Conservation (phyloP, 768 basidiomycete genomes). For the Chlorophyllum brunneum region DNA sequence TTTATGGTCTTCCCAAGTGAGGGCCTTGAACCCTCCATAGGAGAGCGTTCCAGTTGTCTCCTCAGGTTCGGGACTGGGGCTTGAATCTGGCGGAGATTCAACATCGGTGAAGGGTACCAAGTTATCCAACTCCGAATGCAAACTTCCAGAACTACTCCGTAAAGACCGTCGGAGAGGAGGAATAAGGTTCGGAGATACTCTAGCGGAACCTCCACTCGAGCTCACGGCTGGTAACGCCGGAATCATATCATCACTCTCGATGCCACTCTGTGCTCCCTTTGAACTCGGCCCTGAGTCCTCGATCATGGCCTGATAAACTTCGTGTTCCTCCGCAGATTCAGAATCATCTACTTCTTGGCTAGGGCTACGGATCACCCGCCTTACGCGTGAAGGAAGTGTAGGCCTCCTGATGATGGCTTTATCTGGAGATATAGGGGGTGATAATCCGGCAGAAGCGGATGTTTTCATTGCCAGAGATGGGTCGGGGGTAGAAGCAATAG, state of each 20-base stretch:
- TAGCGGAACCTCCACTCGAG: background rate
- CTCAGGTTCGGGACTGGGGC: conserved; percentile 7
- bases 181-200: conserved; percentile 1
- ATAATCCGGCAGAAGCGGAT: background rate
- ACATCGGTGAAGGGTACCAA: conserved; percentile 1
- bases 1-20: conserved; percentile 36
- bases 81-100: conserved; percentile 10
- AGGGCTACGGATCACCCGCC: background rate
- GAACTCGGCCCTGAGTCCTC: background rate
- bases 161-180: conserved; percentile 1
- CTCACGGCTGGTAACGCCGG: background rate
- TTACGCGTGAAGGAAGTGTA: background rate
- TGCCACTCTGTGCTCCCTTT: background rate
- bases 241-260: too few relatives aligned
- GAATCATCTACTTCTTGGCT: background rate
- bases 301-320: background rate
- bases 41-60: background rate
- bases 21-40: conserved; percentile 30
- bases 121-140: background rate
- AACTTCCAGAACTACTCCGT: conserved; percentile 3
- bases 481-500: background rate
- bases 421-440: background rate
- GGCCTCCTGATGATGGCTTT: too few relatives aligned
- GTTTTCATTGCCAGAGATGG: background rate
- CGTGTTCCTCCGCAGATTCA: background rate